Base-by-base conservation (phyloP, 441 rosid genomes). In the Aleurites moluccanus region DNA sequence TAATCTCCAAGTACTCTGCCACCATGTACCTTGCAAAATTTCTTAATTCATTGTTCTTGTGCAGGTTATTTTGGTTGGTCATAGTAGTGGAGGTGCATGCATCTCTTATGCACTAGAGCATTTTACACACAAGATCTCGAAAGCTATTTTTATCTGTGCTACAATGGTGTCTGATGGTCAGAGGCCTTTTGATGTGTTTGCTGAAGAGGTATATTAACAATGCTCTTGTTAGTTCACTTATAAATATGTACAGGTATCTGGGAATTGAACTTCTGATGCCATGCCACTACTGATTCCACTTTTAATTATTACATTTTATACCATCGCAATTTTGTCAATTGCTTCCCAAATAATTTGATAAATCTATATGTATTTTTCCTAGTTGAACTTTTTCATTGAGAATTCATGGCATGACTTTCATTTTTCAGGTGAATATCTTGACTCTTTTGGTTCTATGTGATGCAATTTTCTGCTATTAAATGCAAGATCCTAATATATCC, bases 131-230 rank as follows among this genome's bases (percentile, higher is more conserved):
- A 95, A 90, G 81, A 87, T 95, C 70, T 87, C 94, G 0, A 95
- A 93, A 85, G 92, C 96, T 68, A 82, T 93, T 79, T 95, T 86
- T 55, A 81, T 91, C 25, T 90, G 96, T 80, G 99, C 93, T 77
- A 90, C 96, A 7, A 95, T 93, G 98, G 94, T 93, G 72, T 83
- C 95, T 28, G 80, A 89, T 79, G 95, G 92, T 78, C 91, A 88
- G 84, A 88, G 86, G 82, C 96, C 99, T 67, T 93, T 95, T 75
- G 97, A 95, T 85, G 98, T 88, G 68, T 93, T 95, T 83, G 90
- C 98, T 65, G 95, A 88, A 85, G 97, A 91, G 98, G 99, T 95
- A 69, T 59, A 64, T 70, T 60, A 28, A 52, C 57, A 66, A 56
- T 76, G 64, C 66, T 52, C 57, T 75, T 38, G 56, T 75, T 49